These are phyloP conservation scores for Phytophthora crassamura DNA, from an alignment of 352 stramenopile genomes.

Conservation along the genomic window DNA sequence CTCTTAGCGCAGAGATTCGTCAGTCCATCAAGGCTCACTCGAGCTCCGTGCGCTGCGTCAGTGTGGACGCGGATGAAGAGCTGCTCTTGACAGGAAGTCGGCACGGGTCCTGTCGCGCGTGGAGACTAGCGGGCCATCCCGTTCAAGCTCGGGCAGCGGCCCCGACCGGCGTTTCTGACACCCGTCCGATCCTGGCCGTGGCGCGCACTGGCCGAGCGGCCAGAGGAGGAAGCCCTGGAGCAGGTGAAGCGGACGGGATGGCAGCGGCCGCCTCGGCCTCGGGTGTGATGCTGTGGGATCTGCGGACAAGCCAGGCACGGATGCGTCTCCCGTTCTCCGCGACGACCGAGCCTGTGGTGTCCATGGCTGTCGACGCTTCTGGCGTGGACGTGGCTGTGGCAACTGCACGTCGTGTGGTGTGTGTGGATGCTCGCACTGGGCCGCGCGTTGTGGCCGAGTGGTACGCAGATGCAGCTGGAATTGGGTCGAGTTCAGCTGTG, in stretches of 20 bases:
- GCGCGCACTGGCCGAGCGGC: slow-evolving; percentile 25
- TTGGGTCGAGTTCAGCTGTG: slow-evolving; percentile 24
- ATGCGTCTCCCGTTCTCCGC: slow-evolving; percentile 62
- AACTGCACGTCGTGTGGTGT: slow-evolving; percentile 51
- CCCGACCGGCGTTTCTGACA: slow-evolving; percentile 15
- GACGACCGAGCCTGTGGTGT: slow-evolving; percentile 49
- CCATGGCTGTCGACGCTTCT: slow-evolving; percentile 32
- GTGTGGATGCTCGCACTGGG: slow-evolving; percentile 53
- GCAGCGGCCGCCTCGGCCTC: slow-evolving; percentile 53
- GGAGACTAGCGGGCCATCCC: slow-evolving; percentile 66
- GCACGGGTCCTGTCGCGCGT: slow-evolving; percentile 74
- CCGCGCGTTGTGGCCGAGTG: slow-evolving; percentile 69
- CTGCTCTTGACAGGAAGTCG: slow-evolving; percentile 75
- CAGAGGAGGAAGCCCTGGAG: slow-evolving; percentile 8
- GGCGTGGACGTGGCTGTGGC: slow-evolving; percentile 61
- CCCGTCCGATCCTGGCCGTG: slow-evolving; percentile 34
- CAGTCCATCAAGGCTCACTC: slow-evolving; percentile 72
- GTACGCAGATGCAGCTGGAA: slow-evolving; percentile 52
- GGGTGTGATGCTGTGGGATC: slow-evolving; percentile 71
- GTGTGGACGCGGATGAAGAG: slow-evolving; percentile 66
- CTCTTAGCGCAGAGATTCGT: slow-evolving; percentile 49
- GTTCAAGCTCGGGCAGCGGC: slow-evolving; percentile 37
- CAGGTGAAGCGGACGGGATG: slow-evolving; percentile 32
- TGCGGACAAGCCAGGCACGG: slow-evolving; percentile 65
- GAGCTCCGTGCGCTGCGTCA: slow-evolving; percentile 58